Base-by-base conservation (phyloP, 805 yeast genomes). In the Candida quercuum region DNA sequence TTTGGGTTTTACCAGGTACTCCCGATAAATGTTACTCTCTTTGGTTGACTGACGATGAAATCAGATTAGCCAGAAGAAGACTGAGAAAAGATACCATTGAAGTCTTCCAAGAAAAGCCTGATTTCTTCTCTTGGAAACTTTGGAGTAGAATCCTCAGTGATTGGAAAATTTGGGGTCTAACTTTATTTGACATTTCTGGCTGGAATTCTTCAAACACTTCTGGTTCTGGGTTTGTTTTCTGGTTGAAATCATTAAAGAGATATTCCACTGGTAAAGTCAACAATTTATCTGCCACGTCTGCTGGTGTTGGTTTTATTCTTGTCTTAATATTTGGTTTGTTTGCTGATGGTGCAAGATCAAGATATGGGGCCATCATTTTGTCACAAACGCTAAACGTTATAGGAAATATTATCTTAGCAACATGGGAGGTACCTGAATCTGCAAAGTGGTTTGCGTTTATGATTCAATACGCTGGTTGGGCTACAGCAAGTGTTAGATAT, bases 201-300 rank as follows among this genome's bases (percentile, higher is more conserved):
- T 72, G 78, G 47, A 75, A 78, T 75, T 74, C 76, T 57, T 69
- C 71, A 50, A 67, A 68, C 37, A 74, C 72, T 45, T 67, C 70
- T 5, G 54, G 72, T 5, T 63, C 74, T 15, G 79, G 80, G 39
- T 59, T 32, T 23, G 15, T 29, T 3, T 24, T 37, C 16, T 77
- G 84, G 84, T 62, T 78, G 25, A 61, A 69, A 42, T 57, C 71
- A 7, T 49, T 67, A 12, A 51, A 62, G 32, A 56, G 61, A 34
- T 72, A 60, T 45, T 39, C 58, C 0, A 56, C 58, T 17, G 59
- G 62, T 1, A 56, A 57, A 37, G 42, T 71, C 9, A 71, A 73
- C 42, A 52, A 70, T 33, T 57, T 68, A 23, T 55, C 74, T 1
- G 60, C 78, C 0, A 49, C 69, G 11, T 66, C 77, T 2, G 21